A percentile compares a stretch with the other conserved stretches of the same genome.
These are phyloP conservation scores for Fusarium abutilonis DNA, from an alignment of 2,329 filamentous ascomycete species.

Conservation along the genomic window DNA sequence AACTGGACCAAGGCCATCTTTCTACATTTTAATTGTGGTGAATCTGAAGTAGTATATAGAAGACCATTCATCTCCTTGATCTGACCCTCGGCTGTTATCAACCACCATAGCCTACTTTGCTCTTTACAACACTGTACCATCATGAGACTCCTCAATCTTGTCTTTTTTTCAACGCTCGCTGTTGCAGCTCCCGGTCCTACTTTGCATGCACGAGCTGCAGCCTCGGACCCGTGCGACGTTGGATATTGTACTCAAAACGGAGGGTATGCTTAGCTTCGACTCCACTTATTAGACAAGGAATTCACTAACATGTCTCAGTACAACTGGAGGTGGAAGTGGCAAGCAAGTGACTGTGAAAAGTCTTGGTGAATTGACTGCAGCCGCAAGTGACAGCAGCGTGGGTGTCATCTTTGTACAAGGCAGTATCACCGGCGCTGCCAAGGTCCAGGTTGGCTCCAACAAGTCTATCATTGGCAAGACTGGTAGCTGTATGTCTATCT, in stretches of 20 bases:
- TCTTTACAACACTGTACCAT: rapidly evolving
- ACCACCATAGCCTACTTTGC: background rate
- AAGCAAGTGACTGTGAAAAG: conserved; percentile 29
- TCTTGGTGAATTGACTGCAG: conserved; percentile 27
- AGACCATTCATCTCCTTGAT: background rate
- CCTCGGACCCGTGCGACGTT: conserved; percentile 24
- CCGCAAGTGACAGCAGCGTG: conserved; percentile 22
- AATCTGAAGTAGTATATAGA: background rate
- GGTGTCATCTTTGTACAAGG: conserved; percentile 37
- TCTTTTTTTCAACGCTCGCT: conserved; percentile 5
- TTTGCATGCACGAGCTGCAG: conserved; percentile 23
- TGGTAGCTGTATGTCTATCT: conserved; percentile 30
- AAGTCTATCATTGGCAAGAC: conserved; percentile 40
- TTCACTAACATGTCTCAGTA: background rate
- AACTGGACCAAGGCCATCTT: background rate
- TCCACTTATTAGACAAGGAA: rapidly evolving
- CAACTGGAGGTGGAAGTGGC: conserved; percentile 31
- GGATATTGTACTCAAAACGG: conserved; percentile 41
- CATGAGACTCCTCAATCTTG: conserved; percentile 14
- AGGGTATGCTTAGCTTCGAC: conserved; percentile 10
- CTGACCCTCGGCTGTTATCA: rapidly evolving
- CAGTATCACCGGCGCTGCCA: conserved; percentile 37
- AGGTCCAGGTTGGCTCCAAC: conserved; percentile 39
- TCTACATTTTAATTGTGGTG: background rate
- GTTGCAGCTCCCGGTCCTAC: conserved; percentile 11